phyloP scores from a whole-genome alignment of 2,329 filamentous ascomycete species.

The Dichotomopilus funicola region DNA sequence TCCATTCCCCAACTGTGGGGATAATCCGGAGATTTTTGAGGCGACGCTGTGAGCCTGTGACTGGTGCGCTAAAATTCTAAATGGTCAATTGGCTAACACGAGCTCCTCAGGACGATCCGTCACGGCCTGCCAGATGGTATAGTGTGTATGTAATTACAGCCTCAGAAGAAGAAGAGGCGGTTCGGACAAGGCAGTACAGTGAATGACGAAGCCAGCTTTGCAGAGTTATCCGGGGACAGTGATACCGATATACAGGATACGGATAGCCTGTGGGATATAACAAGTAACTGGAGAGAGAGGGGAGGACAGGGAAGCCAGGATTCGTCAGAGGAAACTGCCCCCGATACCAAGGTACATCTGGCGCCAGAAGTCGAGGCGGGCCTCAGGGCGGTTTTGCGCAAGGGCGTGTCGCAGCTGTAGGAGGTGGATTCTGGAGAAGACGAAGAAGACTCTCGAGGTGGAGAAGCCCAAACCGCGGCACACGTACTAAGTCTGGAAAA shows the following conservation, averaged over 20 bases:
- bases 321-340: background rate
- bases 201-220: background rate
- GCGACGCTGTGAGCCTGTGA: no score
- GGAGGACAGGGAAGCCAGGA: background rate
- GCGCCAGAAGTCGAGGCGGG: background rate
- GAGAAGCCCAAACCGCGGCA: no score
- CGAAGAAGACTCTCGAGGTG: no score
- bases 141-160: no score
- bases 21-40: no score
- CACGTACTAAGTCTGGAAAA: no score
- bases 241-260: background rate
- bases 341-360: background rate
- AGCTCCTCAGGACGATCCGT: no score
- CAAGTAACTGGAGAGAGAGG: background rate
- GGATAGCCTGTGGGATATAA: background rate
- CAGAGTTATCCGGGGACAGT: background rate
- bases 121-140: no score
- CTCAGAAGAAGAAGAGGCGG: background rate
- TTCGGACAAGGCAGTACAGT: background rate
- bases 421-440: background rate
- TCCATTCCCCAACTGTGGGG: no score
- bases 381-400: background rate
- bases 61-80: no score
- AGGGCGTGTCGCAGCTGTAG: background rate
- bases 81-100: no score